phyloP scores from a whole-genome alignment of 2,329 filamentous ascomycete species.

The Monosporascus cannonballus region DNA sequence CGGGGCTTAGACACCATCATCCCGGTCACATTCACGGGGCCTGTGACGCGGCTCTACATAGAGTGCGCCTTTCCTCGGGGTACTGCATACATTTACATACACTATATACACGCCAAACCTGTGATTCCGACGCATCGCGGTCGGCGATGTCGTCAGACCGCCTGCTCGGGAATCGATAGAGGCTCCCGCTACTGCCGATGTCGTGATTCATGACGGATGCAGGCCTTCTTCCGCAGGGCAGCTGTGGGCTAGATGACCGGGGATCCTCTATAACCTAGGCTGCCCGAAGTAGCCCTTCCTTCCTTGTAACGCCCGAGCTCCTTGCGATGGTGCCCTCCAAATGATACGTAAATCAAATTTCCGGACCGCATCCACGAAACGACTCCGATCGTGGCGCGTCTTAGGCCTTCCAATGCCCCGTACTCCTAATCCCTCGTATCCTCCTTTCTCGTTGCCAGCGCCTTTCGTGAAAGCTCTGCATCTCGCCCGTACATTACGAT shows the following conservation, averaged over 20 bases:
- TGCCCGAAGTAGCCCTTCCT: neutral
- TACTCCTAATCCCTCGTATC: neutral
- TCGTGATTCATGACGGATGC: too few relatives aligned
- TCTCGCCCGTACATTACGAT: neutral
- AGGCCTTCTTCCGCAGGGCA: neutral
- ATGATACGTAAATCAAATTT: neutral
- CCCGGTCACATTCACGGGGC: too few relatives aligned
- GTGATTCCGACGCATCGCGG: too few relatives aligned
- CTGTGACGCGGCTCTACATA: too few relatives aligned
- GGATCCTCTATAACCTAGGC: neutral
- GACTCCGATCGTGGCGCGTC: neutral
- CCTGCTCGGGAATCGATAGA: too few relatives aligned
- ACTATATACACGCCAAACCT: too few relatives aligned
- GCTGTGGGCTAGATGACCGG: neutral
- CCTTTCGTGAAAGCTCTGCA: neutral
- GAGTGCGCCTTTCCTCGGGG: too few relatives aligned
- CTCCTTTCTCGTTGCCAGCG: neutral
- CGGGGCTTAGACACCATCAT: too few relatives aligned
- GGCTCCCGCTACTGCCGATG: too few relatives aligned
- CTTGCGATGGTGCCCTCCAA: neutral
- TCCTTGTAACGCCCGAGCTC: neutral
- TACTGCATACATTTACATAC: too few relatives aligned
- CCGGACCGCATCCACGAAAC: neutral
- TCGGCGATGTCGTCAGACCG: too few relatives aligned
- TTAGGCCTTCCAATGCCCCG: neutral